phyloP scores from a whole-genome alignment of 1,284 basidiomycete species.

The Rhodofomes roseus region DNA sequence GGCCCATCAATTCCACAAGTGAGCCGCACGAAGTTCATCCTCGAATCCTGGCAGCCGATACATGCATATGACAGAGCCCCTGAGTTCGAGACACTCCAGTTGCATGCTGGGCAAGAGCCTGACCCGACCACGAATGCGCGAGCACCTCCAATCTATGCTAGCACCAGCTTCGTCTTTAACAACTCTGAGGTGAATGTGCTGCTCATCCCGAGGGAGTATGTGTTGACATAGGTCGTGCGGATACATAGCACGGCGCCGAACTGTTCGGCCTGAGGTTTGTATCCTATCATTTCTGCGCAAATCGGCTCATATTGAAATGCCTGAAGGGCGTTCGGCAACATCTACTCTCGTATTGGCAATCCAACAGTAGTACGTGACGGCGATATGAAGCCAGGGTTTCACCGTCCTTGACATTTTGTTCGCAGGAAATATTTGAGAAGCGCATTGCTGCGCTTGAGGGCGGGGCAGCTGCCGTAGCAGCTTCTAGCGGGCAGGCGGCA shows the following conservation, averaged over 20 bases:
- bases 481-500: slow-evolving; percentile 78
- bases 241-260: slow-evolving; percentile 71
- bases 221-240: too few species aligned
- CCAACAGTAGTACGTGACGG: slow-evolving; percentile 67
- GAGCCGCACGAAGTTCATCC: not conserved
- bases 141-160: slow-evolving; percentile 80
- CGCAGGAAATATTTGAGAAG: slow-evolving; percentile 79
- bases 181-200: slow-evolving; percentile 50
- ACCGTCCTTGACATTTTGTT: not conserved
- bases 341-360: slow-evolving; percentile 80
- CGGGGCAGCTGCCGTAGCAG: slow-evolving; percentile 76
- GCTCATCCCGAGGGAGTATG: not conserved
- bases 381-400: not conserved
- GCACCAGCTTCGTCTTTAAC: slow-evolving; percentile 79
- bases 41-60: not conserved
- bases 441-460: slow-evolving; percentile 84
- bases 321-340: slow-evolving; percentile 61
- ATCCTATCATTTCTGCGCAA: not conserved
- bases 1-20: slow-evolving; percentile 24
- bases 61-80: slow-evolving; percentile 41
- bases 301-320: not conserved
- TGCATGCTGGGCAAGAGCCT: slow-evolving; percentile 77
- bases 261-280: slow-evolving; percentile 70
- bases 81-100: slow-evolving; percentile 80
- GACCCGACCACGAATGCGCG: slow-evolving; percentile 75